Evolutionary conservation across 169 alveolate genomes (phyloP).

Genomic region (Eimeria acervulina): DNA sequence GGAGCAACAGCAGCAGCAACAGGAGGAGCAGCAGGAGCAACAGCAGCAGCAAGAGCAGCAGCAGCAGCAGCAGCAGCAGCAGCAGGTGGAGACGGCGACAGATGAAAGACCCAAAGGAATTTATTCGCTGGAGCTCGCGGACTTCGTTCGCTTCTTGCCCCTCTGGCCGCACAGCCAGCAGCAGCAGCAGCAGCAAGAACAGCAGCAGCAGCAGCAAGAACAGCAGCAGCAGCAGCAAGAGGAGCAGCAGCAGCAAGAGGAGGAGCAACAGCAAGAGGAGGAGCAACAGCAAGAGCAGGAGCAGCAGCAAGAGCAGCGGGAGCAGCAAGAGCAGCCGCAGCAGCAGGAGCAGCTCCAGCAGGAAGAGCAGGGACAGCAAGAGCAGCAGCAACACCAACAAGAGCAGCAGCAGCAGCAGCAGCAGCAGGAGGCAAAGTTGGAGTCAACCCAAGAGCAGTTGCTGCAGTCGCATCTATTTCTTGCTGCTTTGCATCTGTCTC

Average conservation of each 20-base stretch:
- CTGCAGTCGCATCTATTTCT: constrained; percentile 32
- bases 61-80: no score
- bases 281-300: neutral
- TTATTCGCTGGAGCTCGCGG: neutral
- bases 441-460: constrained; percentile 4
- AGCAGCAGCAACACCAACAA: neutral
- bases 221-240: neutral
- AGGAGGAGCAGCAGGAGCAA: neutral
- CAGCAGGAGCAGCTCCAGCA: no score
- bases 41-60: neutral
- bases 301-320: constrained; percentile 35
- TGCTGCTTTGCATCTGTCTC: neutral
- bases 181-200: constrained; percentile 24
- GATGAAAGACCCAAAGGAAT: neutral
- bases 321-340: no score
- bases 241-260: neutral
- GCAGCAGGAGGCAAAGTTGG: neutral
- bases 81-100: neutral
- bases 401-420: neutral
- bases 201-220: neutral
- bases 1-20: constrained; percentile 5
- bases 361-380: no score
- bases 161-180: neutral
- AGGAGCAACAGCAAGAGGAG: neutral
- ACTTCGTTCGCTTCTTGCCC: constrained; percentile 1